These are phyloP conservation scores for Massariosphaeria phaeospora DNA, from an alignment of 495 filamentous ascomycete species.

Conservation along the genomic window DNA sequence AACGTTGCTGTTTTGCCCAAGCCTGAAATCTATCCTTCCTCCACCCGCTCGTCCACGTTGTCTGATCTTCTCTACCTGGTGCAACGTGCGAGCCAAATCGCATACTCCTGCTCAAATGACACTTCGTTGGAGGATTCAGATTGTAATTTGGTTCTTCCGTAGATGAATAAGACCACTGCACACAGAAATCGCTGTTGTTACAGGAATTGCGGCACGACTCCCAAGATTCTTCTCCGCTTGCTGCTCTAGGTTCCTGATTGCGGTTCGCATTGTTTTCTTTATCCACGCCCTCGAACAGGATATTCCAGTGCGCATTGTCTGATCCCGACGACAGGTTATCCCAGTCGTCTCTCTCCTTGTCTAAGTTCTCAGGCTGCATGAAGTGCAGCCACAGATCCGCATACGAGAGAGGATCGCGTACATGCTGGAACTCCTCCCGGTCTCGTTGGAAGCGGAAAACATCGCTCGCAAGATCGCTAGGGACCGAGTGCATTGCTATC, in stretches of 20 bases:
- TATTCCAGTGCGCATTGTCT: slow-evolving; percentile 18
- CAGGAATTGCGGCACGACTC: slow-evolving; percentile 14
- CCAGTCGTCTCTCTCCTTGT: slow-evolving; percentile 18
- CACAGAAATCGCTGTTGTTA: slow-evolving; percentile 4
- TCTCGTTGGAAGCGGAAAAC: slow-evolving; percentile 14
- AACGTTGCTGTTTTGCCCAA: slow-evolving; percentile 3
- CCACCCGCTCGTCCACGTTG: slow-evolving; percentile 19
- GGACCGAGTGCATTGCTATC: slow-evolving; percentile 22
- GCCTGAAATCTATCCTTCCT: slow-evolving; percentile 4
- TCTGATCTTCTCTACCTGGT: background rate
- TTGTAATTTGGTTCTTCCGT: slow-evolving; percentile 16
- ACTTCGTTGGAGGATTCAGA: slow-evolving; percentile 19
- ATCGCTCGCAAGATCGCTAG: slow-evolving; percentile 6
- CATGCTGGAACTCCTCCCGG: slow-evolving; percentile 16
- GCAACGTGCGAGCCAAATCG: slow-evolving; percentile 4
- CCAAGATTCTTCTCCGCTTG: slow-evolving; percentile 10
- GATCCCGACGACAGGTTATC: slow-evolving; percentile 23
- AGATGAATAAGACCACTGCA: slow-evolving; percentile 21
- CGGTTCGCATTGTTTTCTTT: background rate
- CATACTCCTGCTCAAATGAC: slow-evolving; percentile 21
- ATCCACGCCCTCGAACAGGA: slow-evolving; percentile 13
- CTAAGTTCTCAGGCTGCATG: slow-evolving; percentile 17
- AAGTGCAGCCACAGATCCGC: slow-evolving; percentile 21
- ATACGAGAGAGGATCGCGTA: slow-evolving; percentile 12
- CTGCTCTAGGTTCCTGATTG: background rate